A percentile compares a stretch with the other conserved stretches of the same genome.
phyloP scores from a whole-genome alignment of 805 yeast genomes.

The Candida andamanensis region DNA sequence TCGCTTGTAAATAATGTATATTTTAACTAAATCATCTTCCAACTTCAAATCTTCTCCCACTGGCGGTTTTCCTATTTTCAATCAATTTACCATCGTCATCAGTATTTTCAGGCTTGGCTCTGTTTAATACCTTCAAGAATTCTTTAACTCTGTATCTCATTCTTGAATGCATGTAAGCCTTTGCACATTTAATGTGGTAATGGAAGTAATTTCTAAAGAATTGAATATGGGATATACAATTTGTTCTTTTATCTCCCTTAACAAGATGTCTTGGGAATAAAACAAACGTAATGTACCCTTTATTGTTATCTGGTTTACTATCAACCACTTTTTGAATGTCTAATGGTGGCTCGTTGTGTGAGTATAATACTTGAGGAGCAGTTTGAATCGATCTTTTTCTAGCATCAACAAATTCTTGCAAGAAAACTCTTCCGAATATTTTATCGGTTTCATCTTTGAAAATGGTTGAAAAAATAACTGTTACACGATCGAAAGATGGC shows the following conservation, averaged over 20 bases:
- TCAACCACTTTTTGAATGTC: conserved; percentile 46
- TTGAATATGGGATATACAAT: conserved; percentile 86
- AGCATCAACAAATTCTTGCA: conserved; percentile 94
- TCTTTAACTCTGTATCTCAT: conserved; percentile 95
- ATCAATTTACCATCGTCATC: conserved; percentile 55
- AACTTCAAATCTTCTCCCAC: conserved; percentile 72
- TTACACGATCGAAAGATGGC: conserved; percentile 93
- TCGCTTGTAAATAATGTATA: not conserved
- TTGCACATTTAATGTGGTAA: conserved; percentile 96
- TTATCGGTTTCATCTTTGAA: conserved; percentile 97
- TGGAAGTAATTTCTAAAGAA: conserved; percentile 96
- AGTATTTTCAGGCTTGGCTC: conserved; percentile 92
- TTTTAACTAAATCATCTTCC: conserved; percentile 5
- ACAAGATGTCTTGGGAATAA: conserved; percentile 76
- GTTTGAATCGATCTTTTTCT: conserved; percentile 93
- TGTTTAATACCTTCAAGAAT: conserved; percentile 88
- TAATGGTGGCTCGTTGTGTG: conserved; percentile 88
- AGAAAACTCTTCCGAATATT: conserved; percentile 79
- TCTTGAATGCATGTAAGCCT: conserved; percentile 97
- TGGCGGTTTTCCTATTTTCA: conserved; percentile 60
- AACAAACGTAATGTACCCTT: conserved; percentile 60
- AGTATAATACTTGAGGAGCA: conserved; percentile 95
- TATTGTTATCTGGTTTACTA: conserved; percentile 33
- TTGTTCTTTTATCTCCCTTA: conserved; percentile 64
- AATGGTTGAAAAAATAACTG: conserved; percentile 90